Evolutionary conservation across 352 stramenopile species (phyloP), one percentile per base, ranked within the genome.

Genomic region (Phytophthora uliginosa): DNA sequence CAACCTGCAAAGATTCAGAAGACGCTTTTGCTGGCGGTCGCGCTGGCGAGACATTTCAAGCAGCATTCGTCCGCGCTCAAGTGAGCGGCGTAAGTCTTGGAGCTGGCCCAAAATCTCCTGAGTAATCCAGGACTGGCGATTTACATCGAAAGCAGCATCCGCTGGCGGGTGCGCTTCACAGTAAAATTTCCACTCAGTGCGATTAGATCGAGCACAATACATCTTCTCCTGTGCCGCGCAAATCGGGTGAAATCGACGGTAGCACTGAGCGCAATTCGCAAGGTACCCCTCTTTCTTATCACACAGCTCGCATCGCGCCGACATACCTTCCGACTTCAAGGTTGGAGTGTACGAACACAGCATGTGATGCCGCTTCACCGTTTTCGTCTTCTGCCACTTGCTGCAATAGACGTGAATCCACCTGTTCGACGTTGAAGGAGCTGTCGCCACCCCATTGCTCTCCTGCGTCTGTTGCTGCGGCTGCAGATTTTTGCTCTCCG

Each of bases 51-150:
- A 78, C 90, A 97, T 95, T 61, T 97, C 89, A 1, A 96, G 63
- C 47, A 97, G 81, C 88, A 97, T 95, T 9, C 90, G 78, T 9
- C 88, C 88, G 47, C 90, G 89, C 57, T 97, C 90, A 12, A 95
- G 74, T 0, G 88, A 89, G n/a, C 82, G 82, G 20, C 90, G 79
- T 10, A 97, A 69, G 54, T 95, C 86, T 58, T 92, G 85, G 31
- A 97, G 71, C 34, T 95, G 88, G 9, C 73, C 75, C 18, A 96
- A 56, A 36, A 91, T 93, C 53, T 95, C 87, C 9, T 82, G 73
- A 0, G 86, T 97, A 52, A 96, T 83, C 90, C 90, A 97, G 7
- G 85, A 80, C 58, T 95, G 88, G 0, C 79, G 86, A 12, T 79
- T 80, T 18, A 83, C 74, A 70, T 97, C 90, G 65, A 88, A 97